Base-by-base conservation (phyloP, 2,329 filamentous ascomycete species). In the Ophiostoma populinum region DNA sequence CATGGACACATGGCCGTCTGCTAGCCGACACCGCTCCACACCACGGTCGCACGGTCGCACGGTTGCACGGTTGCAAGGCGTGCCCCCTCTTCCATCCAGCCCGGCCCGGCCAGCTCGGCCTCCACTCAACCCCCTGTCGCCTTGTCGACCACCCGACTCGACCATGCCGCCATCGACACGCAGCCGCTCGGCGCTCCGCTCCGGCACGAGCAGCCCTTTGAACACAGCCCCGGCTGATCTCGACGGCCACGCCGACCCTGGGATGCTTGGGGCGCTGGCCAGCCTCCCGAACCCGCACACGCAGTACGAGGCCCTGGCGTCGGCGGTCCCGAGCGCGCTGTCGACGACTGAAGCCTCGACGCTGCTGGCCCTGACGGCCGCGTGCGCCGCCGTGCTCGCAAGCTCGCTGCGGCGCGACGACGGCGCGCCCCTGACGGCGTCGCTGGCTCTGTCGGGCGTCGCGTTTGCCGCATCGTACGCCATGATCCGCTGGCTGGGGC, bases 401-500 rank as follows among this genome's bases (percentile, higher is more conserved):
- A 87, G 87, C 53, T 82, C 83, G 25, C 78, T 94, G 50, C 70
- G 75, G 40, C 80, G 73, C 45, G 80, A 93, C 55, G 80, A 92
- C 55, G 86, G 85, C 45, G 83, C 90, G 47, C 87, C 90, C 24
- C 68, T 98, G 47, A 66, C 92, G 45, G 87, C 85, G 8, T 93
- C 83, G 1, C 62, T 93, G 38, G 82, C 86, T 12, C 78, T 95
- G 47, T 90, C 82, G 49, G 71, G 78, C 16, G 63, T 93, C 45
- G 85, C 81, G 24, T 98, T 93, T 53, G 65, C 76, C 4, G 72
- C 78, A 32, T 75, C 75, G 41, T 95, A 81, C 55, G 74, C 80
- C 48, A 71, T 94, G 60, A 87, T 95, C 55, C 67, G 80, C 61
- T 95, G 87, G 87, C 77, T 94, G 6, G 87, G 87, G 1, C 75